phyloP scores from a whole-genome alignment of 2,329 filamentous ascomycete genomes.

The Penicillium brasilianum region DNA sequence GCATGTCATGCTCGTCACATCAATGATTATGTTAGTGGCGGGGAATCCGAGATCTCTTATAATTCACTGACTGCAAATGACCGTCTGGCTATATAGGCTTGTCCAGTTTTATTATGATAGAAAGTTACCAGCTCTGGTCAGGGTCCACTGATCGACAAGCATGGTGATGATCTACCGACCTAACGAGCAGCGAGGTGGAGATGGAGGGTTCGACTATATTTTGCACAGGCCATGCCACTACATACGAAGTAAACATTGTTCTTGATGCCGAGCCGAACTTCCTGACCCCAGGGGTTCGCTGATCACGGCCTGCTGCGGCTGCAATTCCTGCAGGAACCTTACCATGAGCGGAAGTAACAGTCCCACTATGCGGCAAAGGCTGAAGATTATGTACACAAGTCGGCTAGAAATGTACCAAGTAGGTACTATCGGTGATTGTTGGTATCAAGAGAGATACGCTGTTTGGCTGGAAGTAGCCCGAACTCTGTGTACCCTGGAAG shows the following conservation, averaged over 20 bases:
- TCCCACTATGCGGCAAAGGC: background rate
- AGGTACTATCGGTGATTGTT: background rate
- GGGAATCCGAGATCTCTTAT: too few species aligned
- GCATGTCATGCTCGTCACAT: background rate
- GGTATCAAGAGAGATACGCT: background rate
- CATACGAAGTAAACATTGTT: background rate
- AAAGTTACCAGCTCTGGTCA: background rate
- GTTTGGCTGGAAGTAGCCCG: background rate
- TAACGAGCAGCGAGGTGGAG: background rate
- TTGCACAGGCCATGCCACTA: background rate
- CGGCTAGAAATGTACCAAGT: background rate
- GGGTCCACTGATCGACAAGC: constrained; percentile 6
- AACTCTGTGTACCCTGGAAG: background rate
- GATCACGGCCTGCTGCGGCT: background rate
- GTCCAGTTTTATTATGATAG: background rate
- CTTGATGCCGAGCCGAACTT: background rate
- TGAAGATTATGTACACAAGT: background rate
- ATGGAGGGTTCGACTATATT: background rate
- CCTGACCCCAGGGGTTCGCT: background rate
- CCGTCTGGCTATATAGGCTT: background rate
- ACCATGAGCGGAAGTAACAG: background rate
- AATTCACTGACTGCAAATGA: background rate
- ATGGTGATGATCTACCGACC: background rate
- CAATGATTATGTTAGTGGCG: background rate
- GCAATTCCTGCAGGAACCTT: background rate